These are phyloP conservation scores for Chytriomyces sp. DNA, from an alignment of 192 early-diverging fungal genomes.

Conservation along the genomic window DNA sequence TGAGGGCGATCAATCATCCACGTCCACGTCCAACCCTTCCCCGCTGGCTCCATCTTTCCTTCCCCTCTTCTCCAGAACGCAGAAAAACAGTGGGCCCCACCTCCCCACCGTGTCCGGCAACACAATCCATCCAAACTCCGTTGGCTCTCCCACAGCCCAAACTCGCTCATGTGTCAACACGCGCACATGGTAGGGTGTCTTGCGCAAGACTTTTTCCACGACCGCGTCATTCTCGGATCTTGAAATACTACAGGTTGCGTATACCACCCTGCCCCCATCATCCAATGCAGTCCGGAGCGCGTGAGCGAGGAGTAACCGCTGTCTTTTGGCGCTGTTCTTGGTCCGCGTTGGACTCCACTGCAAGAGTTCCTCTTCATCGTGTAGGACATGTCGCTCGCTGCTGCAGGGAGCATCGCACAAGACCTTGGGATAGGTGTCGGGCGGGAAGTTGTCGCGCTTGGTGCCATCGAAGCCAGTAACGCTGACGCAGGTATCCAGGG, in stretches of 20 bases:
- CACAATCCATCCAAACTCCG: slow-evolving; percentile 55
- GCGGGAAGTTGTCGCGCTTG: slow-evolving; percentile 10
- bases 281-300: slow-evolving; percentile 37
- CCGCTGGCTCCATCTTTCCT: background rate
- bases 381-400: slow-evolving; percentile 54
- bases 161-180: slow-evolving; percentile 18
- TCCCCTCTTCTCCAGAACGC: slow-evolving; percentile 25
- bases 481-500: background rate
- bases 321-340: slow-evolving; percentile 42
- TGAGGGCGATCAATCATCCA: too few species aligned
- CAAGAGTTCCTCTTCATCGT: slow-evolving; percentile 44
- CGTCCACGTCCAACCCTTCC: background rate
- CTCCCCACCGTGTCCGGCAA: slow-evolving; percentile 53
- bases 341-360: slow-evolving; percentile 48
- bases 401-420: slow-evolving; percentile 60
- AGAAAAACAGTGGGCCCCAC: slow-evolving; percentile 62
- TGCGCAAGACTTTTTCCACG: slow-evolving; percentile 43
- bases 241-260: slow-evolving; percentile 57
- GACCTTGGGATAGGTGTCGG: slow-evolving; percentile 41
- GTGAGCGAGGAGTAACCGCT: slow-evolving; percentile 38
- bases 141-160: slow-evolving; percentile 53
- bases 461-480: slow-evolving; percentile 26
- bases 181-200: slow-evolving; percentile 19
- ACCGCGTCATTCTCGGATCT: slow-evolving; percentile 54
- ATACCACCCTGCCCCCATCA: slow-evolving; percentile 48